These are phyloP conservation scores for Sporobolomyces roseus DNA, from an alignment of 768 basidiomycete genomes.

Conservation along the genomic window DNA sequence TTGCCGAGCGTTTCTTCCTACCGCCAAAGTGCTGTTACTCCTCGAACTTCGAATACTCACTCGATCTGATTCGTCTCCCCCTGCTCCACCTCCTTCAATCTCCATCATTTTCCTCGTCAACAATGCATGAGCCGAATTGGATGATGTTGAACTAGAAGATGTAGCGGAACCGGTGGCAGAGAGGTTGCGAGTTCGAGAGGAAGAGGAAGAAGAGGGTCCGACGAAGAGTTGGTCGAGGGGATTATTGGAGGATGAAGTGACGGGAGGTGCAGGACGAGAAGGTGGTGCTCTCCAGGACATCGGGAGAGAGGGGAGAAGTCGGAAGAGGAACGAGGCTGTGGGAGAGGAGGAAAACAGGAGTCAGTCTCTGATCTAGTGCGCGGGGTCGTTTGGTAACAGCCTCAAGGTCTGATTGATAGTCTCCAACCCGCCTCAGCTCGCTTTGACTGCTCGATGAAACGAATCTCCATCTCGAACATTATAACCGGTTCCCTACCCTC, in stretches of 20 bases:
- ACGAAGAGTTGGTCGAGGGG: conserved; percentile 27
- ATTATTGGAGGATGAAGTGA: conserved; percentile 2
- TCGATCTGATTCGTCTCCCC: conserved; percentile 14
- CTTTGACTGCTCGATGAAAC: too few relatives aligned
- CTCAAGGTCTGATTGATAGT: too few relatives aligned
- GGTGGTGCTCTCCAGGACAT: conserved; percentile 19
- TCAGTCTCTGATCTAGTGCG: too few relatives aligned
- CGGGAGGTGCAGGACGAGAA: conserved; percentile 14
- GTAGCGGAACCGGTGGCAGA: not conserved
- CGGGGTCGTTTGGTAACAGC: too few relatives aligned
- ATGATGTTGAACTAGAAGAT: not conserved
- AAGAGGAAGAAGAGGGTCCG: conserved; percentile 15
- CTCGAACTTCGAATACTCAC: conserved; percentile 17
- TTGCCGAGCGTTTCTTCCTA: not conserved
- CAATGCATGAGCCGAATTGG: conserved; percentile 18
- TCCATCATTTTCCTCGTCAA: conserved; percentile 30
- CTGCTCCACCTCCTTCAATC: not conserved
- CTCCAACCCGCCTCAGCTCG: too few relatives aligned
- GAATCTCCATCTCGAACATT: too few relatives aligned
- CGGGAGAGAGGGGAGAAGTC: not conserved
- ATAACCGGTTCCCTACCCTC: too few relatives aligned
- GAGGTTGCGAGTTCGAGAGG: conserved; percentile 2
- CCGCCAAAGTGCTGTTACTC: not conserved
- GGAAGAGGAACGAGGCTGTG: not conserved
- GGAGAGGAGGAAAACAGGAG: not conserved